Evolutionary conservation across 31 red algal species (phyloP).

Genomic region (Porphyra umbilicalis): DNA sequence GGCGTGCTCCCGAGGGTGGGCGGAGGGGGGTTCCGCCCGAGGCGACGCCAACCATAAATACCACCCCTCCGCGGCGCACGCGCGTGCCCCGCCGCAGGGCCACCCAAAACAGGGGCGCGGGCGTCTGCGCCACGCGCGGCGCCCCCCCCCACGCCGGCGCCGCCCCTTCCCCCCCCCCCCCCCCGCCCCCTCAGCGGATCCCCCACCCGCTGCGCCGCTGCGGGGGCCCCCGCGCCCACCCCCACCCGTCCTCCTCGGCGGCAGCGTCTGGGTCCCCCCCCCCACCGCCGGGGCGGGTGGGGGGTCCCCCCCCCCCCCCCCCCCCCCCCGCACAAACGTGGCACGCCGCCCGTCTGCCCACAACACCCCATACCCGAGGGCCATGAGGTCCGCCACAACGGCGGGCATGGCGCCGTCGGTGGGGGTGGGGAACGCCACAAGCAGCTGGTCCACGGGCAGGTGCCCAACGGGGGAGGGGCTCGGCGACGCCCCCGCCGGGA

Average conservation of each 20-base stretch:
- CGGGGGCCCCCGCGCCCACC: neutral
- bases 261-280: neutral
- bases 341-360: neutral
- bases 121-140: neutral
- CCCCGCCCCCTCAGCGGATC: neutral
- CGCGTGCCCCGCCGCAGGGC: too few species aligned
- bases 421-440: neutral
- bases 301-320: too few species aligned
- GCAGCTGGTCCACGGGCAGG: neutral
- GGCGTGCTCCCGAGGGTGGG: too few species aligned
- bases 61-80: too few species aligned
- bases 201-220: neutral
- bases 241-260: neutral
- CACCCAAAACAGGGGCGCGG: neutral
- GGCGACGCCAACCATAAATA: too few species aligned
- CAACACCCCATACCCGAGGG: neutral
- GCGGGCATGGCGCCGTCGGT: neutral
- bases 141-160: neutral
- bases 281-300: too few species aligned
- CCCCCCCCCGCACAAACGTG: neutral
- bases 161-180: neutral
- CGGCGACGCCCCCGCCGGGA: too few species aligned
- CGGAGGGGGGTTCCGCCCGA: too few species aligned
- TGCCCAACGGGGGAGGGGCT: neutral
- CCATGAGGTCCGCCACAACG: neutral